phyloP scores from a whole-genome alignment of 2,329 filamentous ascomycete species.

The Fusarium aywerte region DNA sequence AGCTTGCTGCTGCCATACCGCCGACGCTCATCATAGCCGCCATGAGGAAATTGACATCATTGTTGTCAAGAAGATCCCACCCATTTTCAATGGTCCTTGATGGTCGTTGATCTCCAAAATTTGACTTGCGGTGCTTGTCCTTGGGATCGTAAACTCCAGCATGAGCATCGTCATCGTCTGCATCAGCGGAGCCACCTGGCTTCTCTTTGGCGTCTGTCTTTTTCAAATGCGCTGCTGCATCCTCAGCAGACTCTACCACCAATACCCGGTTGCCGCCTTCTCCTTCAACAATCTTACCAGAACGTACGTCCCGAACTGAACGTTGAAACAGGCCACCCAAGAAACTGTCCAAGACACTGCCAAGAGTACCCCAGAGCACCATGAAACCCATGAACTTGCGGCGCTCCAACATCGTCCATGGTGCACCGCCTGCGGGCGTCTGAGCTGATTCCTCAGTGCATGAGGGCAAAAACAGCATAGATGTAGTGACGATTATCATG shows the following conservation, averaged over 20 bases:
- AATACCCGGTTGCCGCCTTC: conserved; percentile 74
- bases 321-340: conserved; percentile 87
- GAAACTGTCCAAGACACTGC: conserved; percentile 87
- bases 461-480: conserved; percentile 75
- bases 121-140: conserved; percentile 62
- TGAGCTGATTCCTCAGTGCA: conserved; percentile 61
- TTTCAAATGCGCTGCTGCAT: conserved; percentile 46
- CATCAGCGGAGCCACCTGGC: conserved; percentile 46
- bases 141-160: conserved; percentile 60
- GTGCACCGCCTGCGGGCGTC: conserved; percentile 55
- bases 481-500: conserved; percentile 72
- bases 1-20: conserved; percentile 74
- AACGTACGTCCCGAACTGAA: conserved; percentile 84
- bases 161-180: conserved; percentile 52
- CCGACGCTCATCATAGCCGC: conserved; percentile 81
- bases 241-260: conserved; percentile 52
- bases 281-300: conserved; percentile 90
- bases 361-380: conserved; percentile 77
- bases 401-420: conserved; percentile 62
- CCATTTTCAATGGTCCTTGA: conserved; percentile 73
- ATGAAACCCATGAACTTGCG: conserved; percentile 65
- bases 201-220: conserved; percentile 56
- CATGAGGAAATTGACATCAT: conserved; percentile 95
- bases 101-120: conserved; percentile 66
- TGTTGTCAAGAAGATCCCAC: conserved; percentile 87